Evolutionary conservation across 768 basidiomycete species (phyloP), one percentile per base, ranked within the genome.

Genomic region (Amanita rubescens): DNA sequence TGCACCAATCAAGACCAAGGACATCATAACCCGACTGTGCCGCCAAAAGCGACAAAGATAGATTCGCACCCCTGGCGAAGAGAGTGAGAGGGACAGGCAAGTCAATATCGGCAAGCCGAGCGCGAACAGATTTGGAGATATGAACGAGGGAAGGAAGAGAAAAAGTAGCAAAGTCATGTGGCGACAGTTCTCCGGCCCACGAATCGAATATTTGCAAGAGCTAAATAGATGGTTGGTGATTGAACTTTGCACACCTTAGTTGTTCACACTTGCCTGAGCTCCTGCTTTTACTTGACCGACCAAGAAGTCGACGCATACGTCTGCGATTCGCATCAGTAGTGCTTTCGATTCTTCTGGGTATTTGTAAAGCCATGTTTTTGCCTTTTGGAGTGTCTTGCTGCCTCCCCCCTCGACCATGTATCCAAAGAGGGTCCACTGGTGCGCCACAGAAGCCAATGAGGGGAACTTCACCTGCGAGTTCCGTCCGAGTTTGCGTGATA

Each of bases 361-460:
- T 63, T 84, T 87, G 76, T 91, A 98, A 5, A 97, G 66, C 95
- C 96, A 99, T 0, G 87, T 83, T 72, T 99, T 99, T 33, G 83
- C 81, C 68, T 94, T 94, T 57, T 90, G 86, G 60, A 90, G 81
- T 12, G 89, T 90, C 70, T 93, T 94, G 68, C 82, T 90, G 8
- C 88, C 88, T 5, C 94, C 95, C 7, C 96, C 96, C 68, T 98
- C 96, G 62, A 96, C 80, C 96, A 99, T 99, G 67, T 98, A 99
- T 19, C 86, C 82, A 72, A 99, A 94, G 49, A 98, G 79, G 3
- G 96, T 99, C 96, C 96, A 98, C n/a, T 1, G 96, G 96, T 0
- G 93, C 94, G 37, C 95, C 96, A 64, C 84, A 91, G 71, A 99
- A 99, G 10, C 96, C 96, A 61, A 99, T 96, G 53, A 99, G 75